Percentiles rank a stretch among this genome's conserved stretches.
Evolutionary conservation across 495 filamentous ascomycete species (phyloP).

Genomic region (Penicillium argentinense): DNA sequence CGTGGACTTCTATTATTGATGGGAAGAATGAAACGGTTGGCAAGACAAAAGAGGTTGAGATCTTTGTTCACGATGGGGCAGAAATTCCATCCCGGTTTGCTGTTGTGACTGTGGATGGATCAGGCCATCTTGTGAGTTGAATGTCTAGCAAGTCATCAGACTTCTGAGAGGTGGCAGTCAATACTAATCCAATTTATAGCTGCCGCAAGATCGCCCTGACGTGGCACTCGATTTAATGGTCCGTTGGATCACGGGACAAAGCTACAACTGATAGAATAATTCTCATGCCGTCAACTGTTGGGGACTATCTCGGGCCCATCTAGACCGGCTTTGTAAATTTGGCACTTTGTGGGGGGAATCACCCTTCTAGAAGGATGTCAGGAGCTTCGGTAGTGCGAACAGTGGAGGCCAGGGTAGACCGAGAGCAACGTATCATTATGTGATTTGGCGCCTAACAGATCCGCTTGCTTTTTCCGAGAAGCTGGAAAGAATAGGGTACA

Average conservation of each 20-base stretch:
- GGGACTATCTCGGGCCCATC: too few species aligned
- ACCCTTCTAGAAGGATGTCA: too few species aligned
- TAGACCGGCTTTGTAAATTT: too few species aligned
- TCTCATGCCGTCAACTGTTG: too few species aligned
- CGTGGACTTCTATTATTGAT: conserved; percentile 32
- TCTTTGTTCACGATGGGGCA: conserved; percentile 1
- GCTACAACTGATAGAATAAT: too few species aligned
- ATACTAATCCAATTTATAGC: conserved; percentile 14
- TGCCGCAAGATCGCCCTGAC: conserved; percentile 38
- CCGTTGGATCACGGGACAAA: conserved; percentile 31
- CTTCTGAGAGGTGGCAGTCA: neutral
- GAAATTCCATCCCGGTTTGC: conserved; percentile 22
- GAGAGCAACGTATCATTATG: too few species aligned
- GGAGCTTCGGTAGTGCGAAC: too few species aligned
- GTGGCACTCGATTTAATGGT: conserved; percentile 34
- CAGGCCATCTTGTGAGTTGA: conserved; percentile 27
- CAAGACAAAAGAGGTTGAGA: conserved; percentile 21
- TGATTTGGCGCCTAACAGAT: too few species aligned
- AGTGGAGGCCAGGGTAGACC: too few species aligned
- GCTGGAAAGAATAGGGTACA: too few species aligned
- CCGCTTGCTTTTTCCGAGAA: too few species aligned
- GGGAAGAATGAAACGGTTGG: conserved; percentile 20
- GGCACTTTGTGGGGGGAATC: too few species aligned
- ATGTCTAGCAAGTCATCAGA: neutral
- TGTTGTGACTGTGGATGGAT: conserved; percentile 27